Evolutionary conservation across 1,284 basidiomycete genomes (phyloP), one percentile per base, ranked within the genome.

Genomic region (Trichosporon sp.): DNA sequence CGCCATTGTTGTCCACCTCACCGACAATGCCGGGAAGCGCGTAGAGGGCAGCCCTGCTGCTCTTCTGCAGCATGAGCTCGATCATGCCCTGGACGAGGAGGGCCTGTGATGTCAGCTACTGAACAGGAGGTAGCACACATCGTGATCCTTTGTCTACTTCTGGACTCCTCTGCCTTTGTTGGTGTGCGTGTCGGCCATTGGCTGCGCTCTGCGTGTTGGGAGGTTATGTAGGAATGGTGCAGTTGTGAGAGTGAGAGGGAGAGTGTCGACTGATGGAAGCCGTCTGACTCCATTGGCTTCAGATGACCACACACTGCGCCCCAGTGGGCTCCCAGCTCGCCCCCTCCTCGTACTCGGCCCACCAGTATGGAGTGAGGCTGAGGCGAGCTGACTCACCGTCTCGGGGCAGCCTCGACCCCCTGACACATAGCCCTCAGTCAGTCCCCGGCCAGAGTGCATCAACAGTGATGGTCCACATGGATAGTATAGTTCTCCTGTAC

Each of bases 1-100:
- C 66, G 4, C 69, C 69, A 19, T 70, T 35, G 26, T 59, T 40
- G 65, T 70, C 69, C 2, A 70, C 69, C 10, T 37, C 38, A 14
- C 69, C 69, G 4, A 48, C 6, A 40, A 70, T 70, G 37, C 69
- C 69, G 8, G 56, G 54, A 1, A 63, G 65, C 4, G 26, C 4
- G 69, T 70, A 70, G 2, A 70, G 19, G 3, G n/a, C 38, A 14
- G 26, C 14, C n/a, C 40, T 65, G 65, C 16, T 35, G 8, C 7
- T 0, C 12, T 48, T 63, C 51, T 54, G 51, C 51, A 54, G 8
- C 26, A 51, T 5, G 26, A 37, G 26, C 2, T 7, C 21, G n/a
- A 70, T 66, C 21, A 66, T 48, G 65, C 54, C 56, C 14, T 16
- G 7, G n/a, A 35, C 54, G n/a, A 70, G 37, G 16, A 70, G 43